Percentiles rank a stretch among this genome's conserved stretches.
Conservation (phyloP, 306 rosid genomes). For the Casuarina equisetifolia region DNA sequence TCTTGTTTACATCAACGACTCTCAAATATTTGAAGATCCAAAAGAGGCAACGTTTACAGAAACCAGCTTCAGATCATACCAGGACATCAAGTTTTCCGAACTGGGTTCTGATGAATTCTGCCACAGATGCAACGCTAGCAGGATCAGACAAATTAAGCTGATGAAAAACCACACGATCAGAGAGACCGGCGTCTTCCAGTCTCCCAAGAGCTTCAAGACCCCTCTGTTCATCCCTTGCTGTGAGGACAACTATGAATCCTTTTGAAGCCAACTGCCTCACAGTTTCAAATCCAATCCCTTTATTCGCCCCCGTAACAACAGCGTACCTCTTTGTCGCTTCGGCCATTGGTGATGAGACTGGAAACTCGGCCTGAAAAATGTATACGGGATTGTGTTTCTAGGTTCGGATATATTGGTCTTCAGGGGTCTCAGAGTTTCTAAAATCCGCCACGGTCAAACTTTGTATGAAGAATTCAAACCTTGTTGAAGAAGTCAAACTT, state of each 20-base stretch:
- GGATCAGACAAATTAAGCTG: conserved; percentile 19
- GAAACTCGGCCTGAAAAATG: not conserved
- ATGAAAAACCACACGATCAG: conserved; percentile 9
- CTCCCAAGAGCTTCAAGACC: conserved; percentile 35
- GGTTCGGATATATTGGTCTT: not conserved
- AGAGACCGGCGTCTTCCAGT: conserved; percentile 8
- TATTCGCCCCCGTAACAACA: conserved; percentile 36
- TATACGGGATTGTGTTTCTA: no score
- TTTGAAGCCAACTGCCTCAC: conserved; percentile 33
- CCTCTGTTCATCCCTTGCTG: conserved; percentile 43
- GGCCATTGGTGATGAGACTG: not conserved
- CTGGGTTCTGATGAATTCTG: conserved; percentile 23
- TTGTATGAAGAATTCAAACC: no score
- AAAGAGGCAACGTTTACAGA: not conserved
- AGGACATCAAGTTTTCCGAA: conserved; percentile 40
- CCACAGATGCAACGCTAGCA: conserved; percentile 22
- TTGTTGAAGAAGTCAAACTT: no score
- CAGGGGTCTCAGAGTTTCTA: no score
- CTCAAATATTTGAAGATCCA: not conserved
- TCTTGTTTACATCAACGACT: not conserved
- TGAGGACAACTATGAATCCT: conserved; percentile 34
- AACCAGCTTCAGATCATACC: conserved; percentile 17
- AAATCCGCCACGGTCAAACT: no score
- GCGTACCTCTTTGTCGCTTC: conserved; percentile 19
- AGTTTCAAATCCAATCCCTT: conserved; percentile 36